Base-by-base conservation (phyloP, 768 basidiomycete species). In the Panaeolus cyanescens region DNA sequence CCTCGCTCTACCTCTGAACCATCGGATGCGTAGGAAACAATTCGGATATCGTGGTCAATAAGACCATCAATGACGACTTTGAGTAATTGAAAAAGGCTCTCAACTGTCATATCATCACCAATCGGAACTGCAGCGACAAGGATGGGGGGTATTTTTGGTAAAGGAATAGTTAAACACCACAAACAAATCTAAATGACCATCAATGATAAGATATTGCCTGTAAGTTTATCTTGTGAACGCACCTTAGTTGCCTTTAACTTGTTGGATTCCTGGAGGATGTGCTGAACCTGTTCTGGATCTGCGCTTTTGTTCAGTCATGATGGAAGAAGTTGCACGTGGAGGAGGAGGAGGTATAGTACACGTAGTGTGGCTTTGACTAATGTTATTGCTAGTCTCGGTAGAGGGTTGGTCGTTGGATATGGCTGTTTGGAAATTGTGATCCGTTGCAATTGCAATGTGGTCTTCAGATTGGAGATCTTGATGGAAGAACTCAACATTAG, bases 1-100 rank as follows among this genome's bases (percentile, higher is more conserved):
- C 10, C 4, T 3, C 74, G 72, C 56, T 79, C 77, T 1, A 68
- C 61, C 53, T 70, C 69, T 0, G 75, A 76, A 0, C 78, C 78
- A 70, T 79, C 75, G 32, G 64, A 71, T 3, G 73, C 69, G 31
- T 73, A 74, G 1, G 77, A 77, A 3, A 72, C 58, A 12, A 77
- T 65, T 3, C 56, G 40, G 10, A 79, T 62, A 3, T 61, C 45
- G 3, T 20, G 25, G 25, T 58, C 15, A n/a, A 58, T 53, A 4
- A 62, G 37, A 2, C 61, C 61, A 31, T 4, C 40, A 40, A 79
- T 10, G 13, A 79, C 63, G 10, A 45, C 17, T 20, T 40, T 2
- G 10, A 63, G 61, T 8, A 67, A 58, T 3, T 2, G 53, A n/a
- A 69, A 55, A 1, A 77, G 68, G 0, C 64, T 31, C 0, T 60